Base-by-base conservation (phyloP, 371 early-diverging fungal genomes). In the Mortierella sp. region DNA sequence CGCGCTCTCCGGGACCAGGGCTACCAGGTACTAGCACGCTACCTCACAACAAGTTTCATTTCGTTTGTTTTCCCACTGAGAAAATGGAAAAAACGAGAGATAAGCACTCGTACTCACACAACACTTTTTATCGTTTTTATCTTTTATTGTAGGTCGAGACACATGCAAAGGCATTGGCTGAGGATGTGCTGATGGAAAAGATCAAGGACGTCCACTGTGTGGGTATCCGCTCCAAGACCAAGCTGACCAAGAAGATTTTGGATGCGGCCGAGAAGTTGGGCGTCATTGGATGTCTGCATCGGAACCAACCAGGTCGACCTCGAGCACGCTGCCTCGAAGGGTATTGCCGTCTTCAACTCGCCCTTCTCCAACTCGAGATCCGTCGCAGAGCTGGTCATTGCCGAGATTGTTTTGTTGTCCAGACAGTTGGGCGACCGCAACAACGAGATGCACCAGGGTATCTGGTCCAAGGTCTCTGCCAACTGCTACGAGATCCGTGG, bases 261-360 rank as follows among this genome's bases (percentile, higher is more conserved):
- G 88, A 91, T 40, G 92, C 93, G 61, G 99, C 98, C 58, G 93
- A 94, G 86, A 96, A 97, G 72, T 89, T 99, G 39, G 83, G 95
- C 14, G 96, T 92, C n/a, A 95, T 99, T 84, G 99, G 99, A 40
- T 99, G 99, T 85, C 92, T 99, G 99, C 88, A 98, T 98, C 83
- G 98, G 98, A 53, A 98, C 98, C 44, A 98, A 98, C 88, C 98
- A 98, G 86, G 98, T 99, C 40, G 96, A 98, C 85, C 88, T 98
- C 41, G 92, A 92, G 64, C 88, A 90, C 77, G 98, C 99, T 66
- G 94, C 98, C 22, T 86, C 88, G 16, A 90, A 93, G 73, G 98
- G 97, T 68, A 95, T 96, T 90, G 93, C 96, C 26, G 97, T 97
- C 45, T 99, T 99, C 90, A 98, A 98, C 90, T 97, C 98, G 29